Conservation (phyloP, 345 rosid genomes). For the Garcia nutans region DNA sequence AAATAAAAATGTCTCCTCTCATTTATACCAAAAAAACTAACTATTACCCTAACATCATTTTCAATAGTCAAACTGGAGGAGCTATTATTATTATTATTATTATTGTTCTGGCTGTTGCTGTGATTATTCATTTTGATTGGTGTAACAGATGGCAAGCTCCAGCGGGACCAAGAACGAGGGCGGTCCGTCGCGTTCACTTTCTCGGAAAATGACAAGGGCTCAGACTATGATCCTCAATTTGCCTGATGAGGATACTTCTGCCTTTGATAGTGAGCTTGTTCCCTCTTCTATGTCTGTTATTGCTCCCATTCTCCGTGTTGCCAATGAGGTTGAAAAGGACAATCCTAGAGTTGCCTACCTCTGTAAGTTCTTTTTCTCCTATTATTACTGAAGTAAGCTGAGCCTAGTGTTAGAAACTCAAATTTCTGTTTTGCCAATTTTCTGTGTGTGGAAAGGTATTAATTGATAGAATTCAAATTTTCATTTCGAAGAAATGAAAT, state of each 20-base stretch:
- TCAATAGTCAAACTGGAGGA: neutral
- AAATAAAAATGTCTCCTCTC: neutral
- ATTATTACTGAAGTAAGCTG: too few relatives aligned
- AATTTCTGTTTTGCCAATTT: too few relatives aligned
- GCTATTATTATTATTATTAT: too few relatives aligned
- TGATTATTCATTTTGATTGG: neutral
- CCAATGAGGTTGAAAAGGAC: conserved; percentile 71
- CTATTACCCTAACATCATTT: neutral
- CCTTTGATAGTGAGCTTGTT: conserved; percentile 80
- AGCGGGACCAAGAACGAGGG: conserved; percentile 57
- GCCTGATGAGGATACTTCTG: conserved; percentile 44
- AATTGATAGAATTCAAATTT: too few relatives aligned
- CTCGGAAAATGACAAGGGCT: conserved; percentile 52
- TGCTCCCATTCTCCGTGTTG: conserved; percentile 85
- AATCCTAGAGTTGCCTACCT: conserved; percentile 85
- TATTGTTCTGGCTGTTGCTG: neutral
- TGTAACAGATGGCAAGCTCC: conserved; percentile 61
- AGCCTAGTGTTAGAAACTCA: too few relatives aligned
- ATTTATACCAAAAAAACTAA: neutral
- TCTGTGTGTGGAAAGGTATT: too few relatives aligned
- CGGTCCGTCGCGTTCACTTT: conserved; percentile 37
- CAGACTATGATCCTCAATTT: conserved; percentile 48
- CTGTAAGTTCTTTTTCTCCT: conserved; percentile 43
- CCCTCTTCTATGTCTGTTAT: conserved; percentile 74
- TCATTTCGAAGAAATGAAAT: too few relatives aligned